phyloP scores from a whole-genome alignment of 306 rosid genomes.

The Oxytropis ochrocephala region DNA sequence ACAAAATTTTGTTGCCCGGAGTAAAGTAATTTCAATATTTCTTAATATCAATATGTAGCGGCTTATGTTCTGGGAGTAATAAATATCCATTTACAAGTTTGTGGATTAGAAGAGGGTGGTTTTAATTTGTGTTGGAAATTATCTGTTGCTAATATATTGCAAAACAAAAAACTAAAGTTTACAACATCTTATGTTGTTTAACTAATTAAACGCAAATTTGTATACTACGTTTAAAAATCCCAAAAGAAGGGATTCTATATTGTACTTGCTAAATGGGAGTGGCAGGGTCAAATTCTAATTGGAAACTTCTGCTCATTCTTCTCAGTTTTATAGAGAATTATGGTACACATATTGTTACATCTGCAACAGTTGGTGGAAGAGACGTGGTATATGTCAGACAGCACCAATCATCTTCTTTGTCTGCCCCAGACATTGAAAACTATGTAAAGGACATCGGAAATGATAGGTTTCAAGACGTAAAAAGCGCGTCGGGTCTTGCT shows the following conservation, averaged over 20 bases:
- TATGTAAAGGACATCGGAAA: constrained; percentile 76
- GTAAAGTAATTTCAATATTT: no score
- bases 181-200: not conserved
- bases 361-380: constrained; percentile 94
- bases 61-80: not conserved
- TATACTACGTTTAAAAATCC: not conserved
- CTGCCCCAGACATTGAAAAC: constrained; percentile 61
- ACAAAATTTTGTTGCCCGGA: not conserved
- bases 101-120: not conserved
- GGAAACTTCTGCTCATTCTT: constrained; percentile 17
- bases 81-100: not conserved
- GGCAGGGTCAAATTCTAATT: constrained; percentile 16
- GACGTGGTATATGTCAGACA: constrained; percentile 92
- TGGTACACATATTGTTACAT: constrained; percentile 91
- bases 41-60: not conserved
- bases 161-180: not conserved
- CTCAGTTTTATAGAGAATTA: constrained; percentile 93
- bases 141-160: not conserved
- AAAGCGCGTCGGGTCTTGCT: constrained; percentile 44
- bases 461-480: constrained; percentile 65
- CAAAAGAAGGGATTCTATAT: constrained; percentile 4
- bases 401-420: constrained; percentile 81
- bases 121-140: not conserved
- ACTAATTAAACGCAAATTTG: not conserved
- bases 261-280: constrained; percentile 2